phyloP scores from a whole-genome alignment of 192 early-diverging fungal species.

The Backusella parvicylindrica region DNA sequence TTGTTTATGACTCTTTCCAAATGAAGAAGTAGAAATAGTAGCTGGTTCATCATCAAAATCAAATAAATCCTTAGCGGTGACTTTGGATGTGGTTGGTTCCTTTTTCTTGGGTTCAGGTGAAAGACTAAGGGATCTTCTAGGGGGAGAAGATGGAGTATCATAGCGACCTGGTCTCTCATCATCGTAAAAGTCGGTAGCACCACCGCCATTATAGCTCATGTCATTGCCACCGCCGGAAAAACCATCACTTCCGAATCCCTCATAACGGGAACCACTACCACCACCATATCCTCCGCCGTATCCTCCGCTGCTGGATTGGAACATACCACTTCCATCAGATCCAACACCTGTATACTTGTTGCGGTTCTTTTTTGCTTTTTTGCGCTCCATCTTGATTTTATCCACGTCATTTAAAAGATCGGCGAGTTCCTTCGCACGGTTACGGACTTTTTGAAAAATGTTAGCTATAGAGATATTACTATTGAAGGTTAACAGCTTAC shows the following conservation, averaged over 20 bases:
- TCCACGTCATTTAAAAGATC: constrained; percentile 80
- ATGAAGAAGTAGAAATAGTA: not conserved
- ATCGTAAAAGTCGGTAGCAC: constrained; percentile 23
- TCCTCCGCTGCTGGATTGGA: constrained; percentile 42
- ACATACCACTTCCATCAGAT: constrained; percentile 65
- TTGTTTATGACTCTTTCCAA: not conserved
- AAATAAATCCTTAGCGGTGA: constrained; percentile 50
- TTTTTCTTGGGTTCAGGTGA: not conserved
- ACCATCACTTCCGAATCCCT: constrained; percentile 32
- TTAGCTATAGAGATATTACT: too few species aligned
- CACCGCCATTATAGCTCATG: constrained; percentile 19
- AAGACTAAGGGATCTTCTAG: constrained; percentile 6
- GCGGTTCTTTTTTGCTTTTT: constrained; percentile 86
- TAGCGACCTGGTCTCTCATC: constrained; percentile 42
- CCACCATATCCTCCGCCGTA: constrained; percentile 35
- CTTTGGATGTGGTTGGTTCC: not conserved
- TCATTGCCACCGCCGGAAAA: constrained; percentile 29
- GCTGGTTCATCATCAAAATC: constrained; percentile 59
- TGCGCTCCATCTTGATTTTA: constrained; percentile 79
- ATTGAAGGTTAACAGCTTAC: too few species aligned
- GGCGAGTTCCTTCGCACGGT: constrained; percentile 86
- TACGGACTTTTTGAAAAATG: constrained; percentile 57
- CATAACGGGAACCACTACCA: constrained; percentile 14
- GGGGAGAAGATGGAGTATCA: constrained; percentile 27
- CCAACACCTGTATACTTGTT: constrained; percentile 84